Percentiles rank a stretch among this genome's conserved stretches.
These are phyloP conservation scores for Mortierella alpina DNA, from an alignment of 192 early-diverging fungal genomes.

Conservation along the genomic window DNA sequence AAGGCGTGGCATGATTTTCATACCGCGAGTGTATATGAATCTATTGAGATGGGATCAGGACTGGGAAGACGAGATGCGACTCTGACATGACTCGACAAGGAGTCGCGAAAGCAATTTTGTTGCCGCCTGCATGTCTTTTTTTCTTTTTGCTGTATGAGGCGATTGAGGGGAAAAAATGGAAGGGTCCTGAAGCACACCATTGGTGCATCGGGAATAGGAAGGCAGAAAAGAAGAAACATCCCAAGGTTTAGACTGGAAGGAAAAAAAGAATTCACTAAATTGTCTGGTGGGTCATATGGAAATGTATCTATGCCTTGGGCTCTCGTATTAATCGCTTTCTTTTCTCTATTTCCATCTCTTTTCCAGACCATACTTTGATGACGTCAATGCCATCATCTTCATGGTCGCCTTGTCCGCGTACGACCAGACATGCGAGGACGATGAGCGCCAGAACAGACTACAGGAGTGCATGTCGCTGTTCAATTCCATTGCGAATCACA, in stretches of 20 bases:
- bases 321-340: not conserved
- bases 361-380: slow-evolving; percentile 74
- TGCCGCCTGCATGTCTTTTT: no score
- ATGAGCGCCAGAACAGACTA: slow-evolving; percentile 69
- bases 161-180: not conserved
- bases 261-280: not conserved
- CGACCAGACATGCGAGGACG: slow-evolving; percentile 74
- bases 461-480: slow-evolving; percentile 58
- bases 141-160: no score
- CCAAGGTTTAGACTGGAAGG: not conserved
- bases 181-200: not conserved
- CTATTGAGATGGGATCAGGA: no score
- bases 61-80: no score
- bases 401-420: slow-evolving; percentile 73
- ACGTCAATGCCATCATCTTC: slow-evolving; percentile 76
- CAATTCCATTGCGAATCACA: slow-evolving; percentile 59
- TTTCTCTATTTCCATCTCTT: not conserved
- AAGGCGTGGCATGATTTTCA: not conserved
- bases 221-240: slow-evolving; percentile 1
- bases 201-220: not conserved
- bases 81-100: no score
- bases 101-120: no score
- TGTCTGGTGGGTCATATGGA: not conserved
- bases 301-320: not conserved
- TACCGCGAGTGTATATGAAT: no score